A percentile compares a stretch with the other conserved stretches of the same genome.
phyloP scores from a whole-genome alignment of 805 yeast genomes.

The Saitoella complicata region DNA sequence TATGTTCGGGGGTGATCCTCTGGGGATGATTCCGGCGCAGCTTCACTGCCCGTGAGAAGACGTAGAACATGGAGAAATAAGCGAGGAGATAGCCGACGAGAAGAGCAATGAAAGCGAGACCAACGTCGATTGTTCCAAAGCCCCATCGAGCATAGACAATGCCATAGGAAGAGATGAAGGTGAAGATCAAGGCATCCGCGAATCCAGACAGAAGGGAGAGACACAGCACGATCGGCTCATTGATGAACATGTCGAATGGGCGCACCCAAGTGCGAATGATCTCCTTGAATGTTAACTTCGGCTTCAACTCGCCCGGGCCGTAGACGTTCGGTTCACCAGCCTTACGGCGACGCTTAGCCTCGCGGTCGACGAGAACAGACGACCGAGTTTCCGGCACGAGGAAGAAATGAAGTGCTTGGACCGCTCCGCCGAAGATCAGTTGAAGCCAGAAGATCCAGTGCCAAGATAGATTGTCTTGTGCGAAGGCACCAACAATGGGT shows the following conservation, averaged over 20 bases:
- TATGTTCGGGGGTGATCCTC: not conserved
- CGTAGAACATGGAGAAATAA: slow-evolving; percentile 23
- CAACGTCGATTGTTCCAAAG: slow-evolving; percentile 20
- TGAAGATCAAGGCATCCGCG: slow-evolving; percentile 27
- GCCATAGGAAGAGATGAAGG: slow-evolving; percentile 25
- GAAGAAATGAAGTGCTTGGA: slow-evolving; percentile 23
- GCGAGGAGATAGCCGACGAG: slow-evolving; percentile 25
- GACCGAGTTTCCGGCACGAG: slow-evolving; percentile 25
- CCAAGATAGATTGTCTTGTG: slow-evolving; percentile 46
- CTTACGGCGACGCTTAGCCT: slow-evolving; percentile 24
- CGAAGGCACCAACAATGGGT: slow-evolving; percentile 36
- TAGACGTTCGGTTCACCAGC: slow-evolving; percentile 23
- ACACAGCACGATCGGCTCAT: slow-evolving; percentile 27
- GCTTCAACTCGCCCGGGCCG: slow-evolving; percentile 22
- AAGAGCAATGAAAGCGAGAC: slow-evolving; percentile 23
- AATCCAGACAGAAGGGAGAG: slow-evolving; percentile 27
- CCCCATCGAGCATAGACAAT: slow-evolving; percentile 24
- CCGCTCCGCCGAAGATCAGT: slow-evolving; percentile 23
- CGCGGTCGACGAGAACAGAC: slow-evolving; percentile 22
- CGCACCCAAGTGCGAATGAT: slow-evolving; percentile 23
- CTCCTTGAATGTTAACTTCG: slow-evolving; percentile 16
- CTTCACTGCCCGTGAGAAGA: slow-evolving; percentile 20
- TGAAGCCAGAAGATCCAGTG: slow-evolving; percentile 34
- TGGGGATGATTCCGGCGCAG: slow-evolving; percentile 20
- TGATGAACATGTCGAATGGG: slow-evolving; percentile 26